A percentile compares a stretch with the other conserved stretches of the same genome.
Conservation (phyloP, 345 rosid genomes). For the Linum usitatissimum region DNA sequence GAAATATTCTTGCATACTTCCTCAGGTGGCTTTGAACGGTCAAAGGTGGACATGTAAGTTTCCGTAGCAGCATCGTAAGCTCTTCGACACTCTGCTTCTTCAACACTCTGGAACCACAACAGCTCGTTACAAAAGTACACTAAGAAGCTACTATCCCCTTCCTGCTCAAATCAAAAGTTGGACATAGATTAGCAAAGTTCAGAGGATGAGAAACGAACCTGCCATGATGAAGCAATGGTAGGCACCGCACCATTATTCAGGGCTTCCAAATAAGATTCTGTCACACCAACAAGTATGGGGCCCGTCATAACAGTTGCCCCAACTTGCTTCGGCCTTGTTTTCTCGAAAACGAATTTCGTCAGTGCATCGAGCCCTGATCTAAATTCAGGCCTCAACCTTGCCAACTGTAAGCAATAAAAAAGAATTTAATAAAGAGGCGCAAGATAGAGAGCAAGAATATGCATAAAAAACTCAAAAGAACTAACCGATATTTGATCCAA, state of each 20-base stretch:
- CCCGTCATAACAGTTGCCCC: slow-evolving; percentile 30
- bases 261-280: slow-evolving; percentile 25
- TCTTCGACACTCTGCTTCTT: slow-evolving; percentile 28
- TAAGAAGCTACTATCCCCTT: neutral
- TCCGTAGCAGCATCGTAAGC: slow-evolving; percentile 30
- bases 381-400: slow-evolving; percentile 12
- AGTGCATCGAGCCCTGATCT: slow-evolving; percentile 20
- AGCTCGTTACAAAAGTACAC: neutral
- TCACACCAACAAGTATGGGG: slow-evolving; percentile 33
- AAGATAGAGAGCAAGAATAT: neutral
- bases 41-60: slow-evolving; percentile 29
- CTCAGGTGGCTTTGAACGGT: slow-evolving; percentile 22
- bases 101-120: slow-evolving; percentile 2
- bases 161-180: neutral
- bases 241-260: slow-evolving; percentile 25
- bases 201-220: slow-evolving; percentile 13
- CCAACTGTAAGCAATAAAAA: neutral
- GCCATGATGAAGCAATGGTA: slow-evolving; percentile 28
- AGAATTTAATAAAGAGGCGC: neutral
- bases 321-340: slow-evolving; percentile 34
- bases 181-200: neutral
- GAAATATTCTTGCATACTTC: slow-evolving; percentile 6
- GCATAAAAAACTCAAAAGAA: neutral
- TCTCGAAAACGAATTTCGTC: slow-evolving; percentile 21
- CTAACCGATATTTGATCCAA: slow-evolving; percentile 16